Base-by-base conservation (phyloP, 2,329 filamentous ascomycete species). In the Raffaelea ambrosiae region DNA sequence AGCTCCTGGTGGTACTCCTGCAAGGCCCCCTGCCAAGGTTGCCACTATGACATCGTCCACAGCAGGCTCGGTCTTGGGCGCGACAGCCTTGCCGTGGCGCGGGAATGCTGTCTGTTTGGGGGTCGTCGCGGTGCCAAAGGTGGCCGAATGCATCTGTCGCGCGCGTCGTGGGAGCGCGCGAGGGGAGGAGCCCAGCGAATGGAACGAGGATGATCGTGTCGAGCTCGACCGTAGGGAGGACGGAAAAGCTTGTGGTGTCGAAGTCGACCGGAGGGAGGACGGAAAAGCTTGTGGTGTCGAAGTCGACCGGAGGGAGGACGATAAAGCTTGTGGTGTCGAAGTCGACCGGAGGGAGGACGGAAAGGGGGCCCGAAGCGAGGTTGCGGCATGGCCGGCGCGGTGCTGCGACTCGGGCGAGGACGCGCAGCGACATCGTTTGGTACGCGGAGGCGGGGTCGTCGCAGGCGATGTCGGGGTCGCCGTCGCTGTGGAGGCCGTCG, bases 21-120 rank as follows among this genome's bases (percentile, higher is more conserved):
- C 42, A 10, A 40, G 18, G 21, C 18, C n/a, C 26, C 42, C 18
- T 39, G 44, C 42, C 13, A 40, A 19, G 21, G 45, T 38, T 40
- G 43, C 16, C 18, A 53, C 42, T 51, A 54, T n/a, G 55, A 59
- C 33, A 54, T 54, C 51, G 13, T 29, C 26, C 26, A 29, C 26
- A 7, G 26, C 26, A 7, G 7, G 7, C 26, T 29, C 26, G 43
- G 2, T 66, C 59, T 5, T 66, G 57, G 78, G 79, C 56, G 81
- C 77, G 35, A 83, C 71, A 2, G 74, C 80, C 55, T 78, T 83
- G 40, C 80, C 80, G 58, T 79, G 76, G 46, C 80, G 66, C 47
- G 69, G 70, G 56, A 79, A 77, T 19, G 61, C 56, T 51, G 73
- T 61, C 57, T 70, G 62, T 57, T 66, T 61, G 46, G 61, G 58